Base-by-base conservation (phyloP, 2,329 filamentous ascomycete genomes). In the Nigrospora osmanthi region DNA sequence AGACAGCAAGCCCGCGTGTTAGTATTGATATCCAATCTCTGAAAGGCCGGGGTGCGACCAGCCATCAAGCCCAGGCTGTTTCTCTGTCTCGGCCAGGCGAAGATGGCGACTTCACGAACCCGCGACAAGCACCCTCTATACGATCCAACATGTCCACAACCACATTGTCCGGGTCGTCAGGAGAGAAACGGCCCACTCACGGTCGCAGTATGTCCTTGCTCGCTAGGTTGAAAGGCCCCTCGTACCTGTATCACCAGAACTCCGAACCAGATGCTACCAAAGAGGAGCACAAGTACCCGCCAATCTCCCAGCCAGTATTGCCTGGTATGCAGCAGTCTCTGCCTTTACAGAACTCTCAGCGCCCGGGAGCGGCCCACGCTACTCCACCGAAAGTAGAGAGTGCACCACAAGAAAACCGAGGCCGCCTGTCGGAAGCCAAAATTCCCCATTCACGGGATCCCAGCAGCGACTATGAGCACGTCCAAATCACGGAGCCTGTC, bases 161-260 rank as follows among this genome's bases (percentile, higher is more conserved):
- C 5, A 57, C 52, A n/a, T 54, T 52, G 12, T 59, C 58, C 14
- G 52, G 53, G 33, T 59, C 58, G 11, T 62, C 59, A 11, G 48
- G 55, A 23, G 58, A 61, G 13, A 56, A 55, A 42, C 43, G 54
- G 11, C 49, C 47, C 17, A 52, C 49, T 11, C 58, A 60, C 38
- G 55, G 50, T 3, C 58, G 59, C 38, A 61, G 58, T 30, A 57
- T 60, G 45, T 62, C 59, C 23, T 44, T 62, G 37, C 54, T 62
- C 19, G 52, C 59, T 36, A 60, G 57, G 36, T 46, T 62, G 11
- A 57, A 56, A 39, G 59, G 59, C 4, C 58, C 58, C n/a, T 60
- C 59, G 12, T 61, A 61, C 43, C 51, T 62, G 4, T 59, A 60
- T 38, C 55, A 57, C 35, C 54, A 54, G 16, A 12, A n/a, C 35